These are phyloP conservation scores for Plicaturopsis crispa DNA, from an alignment of 768 basidiomycete genomes.

Conservation along the genomic window DNA sequence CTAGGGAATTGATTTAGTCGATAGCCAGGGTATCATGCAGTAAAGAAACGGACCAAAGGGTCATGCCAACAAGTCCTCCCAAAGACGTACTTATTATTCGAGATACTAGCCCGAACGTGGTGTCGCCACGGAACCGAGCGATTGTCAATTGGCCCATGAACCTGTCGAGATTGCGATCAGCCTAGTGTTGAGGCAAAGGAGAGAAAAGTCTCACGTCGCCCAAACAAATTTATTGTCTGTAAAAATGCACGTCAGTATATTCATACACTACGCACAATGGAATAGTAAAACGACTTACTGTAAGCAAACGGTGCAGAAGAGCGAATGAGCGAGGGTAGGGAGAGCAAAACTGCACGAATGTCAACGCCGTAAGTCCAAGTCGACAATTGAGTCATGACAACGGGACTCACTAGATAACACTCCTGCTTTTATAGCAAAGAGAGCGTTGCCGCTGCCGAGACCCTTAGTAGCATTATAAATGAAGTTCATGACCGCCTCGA, in stretches of 20 bases:
- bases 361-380: conserved; percentile 2
- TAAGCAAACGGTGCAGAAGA: conserved; percentile 52
- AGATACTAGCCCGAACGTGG: conserved; percentile 54
- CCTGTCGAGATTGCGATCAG: conserved; percentile 20
- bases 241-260: conserved; percentile 4
- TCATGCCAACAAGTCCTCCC: conserved; percentile 54
- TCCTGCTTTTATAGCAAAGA: conserved; percentile 70
- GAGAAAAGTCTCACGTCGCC: conserved; percentile 48
- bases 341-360: conserved; percentile 37
- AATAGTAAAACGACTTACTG: conserved; percentile 26
- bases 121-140: conserved; percentile 69
- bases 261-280: not conserved
- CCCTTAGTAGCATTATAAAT: conserved; percentile 32
- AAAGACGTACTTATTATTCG: conserved; percentile 59
- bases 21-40: not conserved
- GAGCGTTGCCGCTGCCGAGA: conserved; percentile 47
- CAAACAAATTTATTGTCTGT: conserved; percentile 63
- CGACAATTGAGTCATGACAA: no score
- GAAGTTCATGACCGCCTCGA: conserved; percentile 44
- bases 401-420: conserved; percentile 43
- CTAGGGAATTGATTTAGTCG: conserved; percentile 22
- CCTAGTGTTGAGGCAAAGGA: not conserved
- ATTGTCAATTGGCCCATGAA: conserved; percentile 73
- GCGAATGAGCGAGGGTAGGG: conserved; percentile 51
- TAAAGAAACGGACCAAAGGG: conserved; percentile 48